Evolutionary conservation across 352 stramenopile genomes (phyloP).

Genomic region (Globisporangium alternatum): DNA sequence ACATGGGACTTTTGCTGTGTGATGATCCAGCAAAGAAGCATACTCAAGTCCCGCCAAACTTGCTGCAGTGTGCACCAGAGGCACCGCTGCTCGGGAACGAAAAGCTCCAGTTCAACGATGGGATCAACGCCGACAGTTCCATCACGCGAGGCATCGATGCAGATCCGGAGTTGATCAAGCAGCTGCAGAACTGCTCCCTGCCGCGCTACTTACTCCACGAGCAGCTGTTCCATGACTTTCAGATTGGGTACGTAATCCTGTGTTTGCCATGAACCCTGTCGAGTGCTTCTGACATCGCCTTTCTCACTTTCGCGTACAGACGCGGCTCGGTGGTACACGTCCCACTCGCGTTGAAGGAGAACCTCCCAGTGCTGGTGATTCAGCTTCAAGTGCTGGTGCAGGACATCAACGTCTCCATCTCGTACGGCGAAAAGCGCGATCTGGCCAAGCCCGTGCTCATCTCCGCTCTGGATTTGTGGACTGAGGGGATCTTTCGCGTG

Average conservation of each 20-base stretch:
- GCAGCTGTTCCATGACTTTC: constrained; percentile 31
- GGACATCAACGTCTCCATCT: constrained; percentile 36
- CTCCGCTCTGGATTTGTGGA: constrained; percentile 42
- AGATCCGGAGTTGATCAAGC: constrained; percentile 47
- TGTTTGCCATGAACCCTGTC: no score
- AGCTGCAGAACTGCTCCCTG: constrained; percentile 49
- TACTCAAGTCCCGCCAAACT: constrained; percentile 38
- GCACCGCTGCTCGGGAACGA: constrained; percentile 31
- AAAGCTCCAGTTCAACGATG: constrained; percentile 9
- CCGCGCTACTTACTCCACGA: constrained; percentile 45
- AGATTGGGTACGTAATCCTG: constrained; percentile 34
- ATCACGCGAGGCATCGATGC: constrained; percentile 26
- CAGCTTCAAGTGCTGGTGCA: constrained; percentile 41
- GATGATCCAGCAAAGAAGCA: constrained; percentile 7
- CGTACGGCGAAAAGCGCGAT: constrained; percentile 22
- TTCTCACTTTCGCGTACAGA: neutral
- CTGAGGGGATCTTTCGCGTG: constrained; percentile 43
- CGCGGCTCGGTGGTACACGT: constrained; percentile 17
- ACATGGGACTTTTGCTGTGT: constrained; percentile 1
- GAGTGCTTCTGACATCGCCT: neutral
- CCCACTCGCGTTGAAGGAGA: constrained; percentile 11
- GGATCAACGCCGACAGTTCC: constrained; percentile 23
- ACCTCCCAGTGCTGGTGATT: constrained; percentile 14
- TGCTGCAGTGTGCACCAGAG: constrained; percentile 52
- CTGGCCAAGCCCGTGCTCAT: constrained; percentile 41